Evolutionary conservation across 371 early-diverging fungal species (phyloP), one percentile per base, ranked within the genome.

Genomic region (Parasitella parasitica): DNA sequence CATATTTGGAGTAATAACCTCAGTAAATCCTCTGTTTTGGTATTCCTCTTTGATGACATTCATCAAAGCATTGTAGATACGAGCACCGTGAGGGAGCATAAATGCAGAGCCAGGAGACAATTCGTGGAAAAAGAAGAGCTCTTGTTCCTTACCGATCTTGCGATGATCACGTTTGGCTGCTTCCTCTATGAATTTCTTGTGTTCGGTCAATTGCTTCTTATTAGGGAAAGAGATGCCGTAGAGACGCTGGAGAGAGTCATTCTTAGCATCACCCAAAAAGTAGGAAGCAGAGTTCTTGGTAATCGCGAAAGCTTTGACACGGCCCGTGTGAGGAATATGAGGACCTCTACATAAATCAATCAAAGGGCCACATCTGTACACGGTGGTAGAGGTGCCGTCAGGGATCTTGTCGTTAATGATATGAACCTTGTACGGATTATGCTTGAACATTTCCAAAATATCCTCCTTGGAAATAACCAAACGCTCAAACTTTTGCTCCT

Each of bases 221-320:
- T 92, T 94, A 18, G 99, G 99, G 93, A 99, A 99, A 24, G 99
- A 97, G 57, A 99, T 91, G 62, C 99, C 99, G 72, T 99, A 99
- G 54, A 99, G 83, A 75, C 99, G 94, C 80, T 99, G 99, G 30
- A 99, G 87, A 26, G 97, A 94, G 63, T 97, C 97, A 73, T 98
- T 97, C 67, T 91, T 92, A 54, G 95, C 88, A 76, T 99, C 97
- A 66, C 98, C 98, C 77, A 99, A 83, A 76, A 99, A 99, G 86
- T 99, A 99, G 16, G 98, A 94, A 28, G 98, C 84, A 54, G 99
- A 97, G 88, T 96, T 96, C 91, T 96, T 97, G 71, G 89, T 89
- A 51, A 99, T 87, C 22, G 93, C 87, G 58, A 99, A 89, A 15
- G 98, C 87, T 83, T 98, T 99, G 70, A 99, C 92, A 61, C 89